phyloP scores from a whole-genome alignment of 495 filamentous ascomycete species.

The Poronia punctata region DNA sequence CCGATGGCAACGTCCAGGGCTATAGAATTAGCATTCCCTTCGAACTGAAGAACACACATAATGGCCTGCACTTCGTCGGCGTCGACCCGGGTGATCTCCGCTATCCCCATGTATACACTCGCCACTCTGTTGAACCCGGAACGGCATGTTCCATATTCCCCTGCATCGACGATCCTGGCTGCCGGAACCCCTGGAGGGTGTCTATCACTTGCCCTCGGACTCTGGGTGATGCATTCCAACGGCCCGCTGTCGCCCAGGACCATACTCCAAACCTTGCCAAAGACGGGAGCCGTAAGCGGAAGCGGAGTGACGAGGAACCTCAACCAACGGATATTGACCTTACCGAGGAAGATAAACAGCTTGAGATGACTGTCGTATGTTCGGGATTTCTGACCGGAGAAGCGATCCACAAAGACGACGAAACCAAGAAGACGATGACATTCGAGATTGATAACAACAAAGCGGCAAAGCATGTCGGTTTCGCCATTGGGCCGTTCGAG shows the following conservation, averaged over 20 bases:
- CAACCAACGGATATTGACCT: slow-evolving; percentile 34
- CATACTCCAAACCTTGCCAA: slow-evolving; percentile 2
- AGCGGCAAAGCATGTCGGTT: slow-evolving; percentile 79
- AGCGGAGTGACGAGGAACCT: slow-evolving; percentile 24
- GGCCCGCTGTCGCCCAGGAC: slow-evolving; percentile 25
- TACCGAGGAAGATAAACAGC: slow-evolving; percentile 68
- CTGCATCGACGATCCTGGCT: slow-evolving; percentile 75
- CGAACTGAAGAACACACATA: slow-evolving; percentile 59
- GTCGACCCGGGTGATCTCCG: slow-evolving; percentile 66
- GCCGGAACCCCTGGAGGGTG: slow-evolving; percentile 80
- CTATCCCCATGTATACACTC: slow-evolving; percentile 89
- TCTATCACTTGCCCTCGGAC: slow-evolving; percentile 78
- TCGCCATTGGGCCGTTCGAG: slow-evolving; percentile 91
- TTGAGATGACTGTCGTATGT: slow-evolving; percentile 85
- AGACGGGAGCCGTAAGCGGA: slow-evolving; percentile 26
- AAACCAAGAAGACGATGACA: slow-evolving; percentile 72
- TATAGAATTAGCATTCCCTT: slow-evolving; percentile 63
- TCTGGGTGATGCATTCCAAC: slow-evolving; percentile 71
- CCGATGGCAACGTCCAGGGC: slow-evolving; percentile 23
- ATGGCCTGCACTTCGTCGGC: slow-evolving; percentile 88
- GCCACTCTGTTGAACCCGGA: slow-evolving; percentile 69
- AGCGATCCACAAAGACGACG: slow-evolving; percentile 61
- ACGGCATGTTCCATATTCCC: slow-evolving; percentile 81
- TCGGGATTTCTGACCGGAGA: slow-evolving; percentile 85
- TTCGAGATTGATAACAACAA: slow-evolving; percentile 67